These are phyloP conservation scores for Chrysosporium queenslandicum DNA, from an alignment of 2,329 filamentous ascomycete species.

Conservation along the genomic window DNA sequence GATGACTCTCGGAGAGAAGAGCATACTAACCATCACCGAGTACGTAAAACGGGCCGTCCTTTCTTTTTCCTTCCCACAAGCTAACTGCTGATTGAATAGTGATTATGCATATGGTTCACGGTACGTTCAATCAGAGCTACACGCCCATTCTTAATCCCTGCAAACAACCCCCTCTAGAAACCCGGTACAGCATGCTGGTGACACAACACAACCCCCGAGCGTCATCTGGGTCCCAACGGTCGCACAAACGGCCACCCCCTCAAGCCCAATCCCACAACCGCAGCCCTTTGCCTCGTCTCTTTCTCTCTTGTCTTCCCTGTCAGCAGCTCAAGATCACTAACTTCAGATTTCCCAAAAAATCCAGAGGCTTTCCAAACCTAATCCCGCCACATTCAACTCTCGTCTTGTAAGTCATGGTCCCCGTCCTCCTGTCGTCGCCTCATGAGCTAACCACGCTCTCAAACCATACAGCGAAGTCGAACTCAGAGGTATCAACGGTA, in stretches of 20 bases:
- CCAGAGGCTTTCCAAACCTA: constrained; percentile 64
- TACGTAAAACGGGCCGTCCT: constrained; percentile 43
- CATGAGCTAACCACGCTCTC: neutral
- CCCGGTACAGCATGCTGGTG: neutral
- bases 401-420: constrained; percentile 58
- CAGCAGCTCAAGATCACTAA: neutral
- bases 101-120: constrained; percentile 34
- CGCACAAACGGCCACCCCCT: too few species aligned
- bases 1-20: constrained; percentile 89
- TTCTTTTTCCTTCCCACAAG: too few species aligned
- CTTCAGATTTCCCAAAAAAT: constrained; percentile 19
- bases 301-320: neutral
- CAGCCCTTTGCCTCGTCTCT: neutral
- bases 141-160: too few species aligned
- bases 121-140: constrained; percentile 25
- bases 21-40: constrained; percentile 70
- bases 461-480: constrained; percentile 52
- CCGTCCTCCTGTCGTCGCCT: constrained; percentile 20
- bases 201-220: neutral
- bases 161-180: neutral
- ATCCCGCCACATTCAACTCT: constrained; percentile 68
- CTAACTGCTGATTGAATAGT: constrained; percentile 21
- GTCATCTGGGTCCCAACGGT: neutral
- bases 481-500: constrained; percentile 53
- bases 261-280: too few species aligned